Percentiles rank a stretch among this genome's conserved stretches.
Conservation (phyloP, 495 filamentous ascomycete genomes). For the Symbiotaphrina buchneri region DNA sequence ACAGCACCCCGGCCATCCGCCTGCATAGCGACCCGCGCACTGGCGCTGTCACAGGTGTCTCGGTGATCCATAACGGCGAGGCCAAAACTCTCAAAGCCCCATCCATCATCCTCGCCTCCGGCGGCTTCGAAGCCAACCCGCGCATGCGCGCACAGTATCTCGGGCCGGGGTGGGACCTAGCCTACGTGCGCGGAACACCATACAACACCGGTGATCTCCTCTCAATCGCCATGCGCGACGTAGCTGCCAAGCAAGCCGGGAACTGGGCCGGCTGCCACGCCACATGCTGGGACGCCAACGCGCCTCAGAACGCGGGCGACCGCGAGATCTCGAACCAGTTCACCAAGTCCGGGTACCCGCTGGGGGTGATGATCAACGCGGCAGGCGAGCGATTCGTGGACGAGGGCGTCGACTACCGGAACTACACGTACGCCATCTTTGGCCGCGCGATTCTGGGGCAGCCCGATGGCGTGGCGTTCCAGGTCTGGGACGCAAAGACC, state of each 20-base stretch:
- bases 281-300: constrained; percentile 37
- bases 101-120: constrained; percentile 30
- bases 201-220: constrained; percentile 35
- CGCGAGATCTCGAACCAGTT: constrained; percentile 33
- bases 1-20: constrained; percentile 17
- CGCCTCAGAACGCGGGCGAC: constrained; percentile 24
- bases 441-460: constrained; percentile 30
- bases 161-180: constrained; percentile 36
- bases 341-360: constrained; percentile 42
- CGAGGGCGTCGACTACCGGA: constrained; percentile 35
- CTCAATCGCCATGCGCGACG: constrained; percentile 22
- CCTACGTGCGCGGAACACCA: constrained; percentile 33
- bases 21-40: constrained; percentile 16
- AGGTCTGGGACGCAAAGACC: constrained; percentile 32
- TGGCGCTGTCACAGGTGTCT: constrained; percentile 16
- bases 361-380: constrained; percentile 36
- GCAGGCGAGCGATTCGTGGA: constrained; percentile 36
- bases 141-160: constrained; percentile 29
- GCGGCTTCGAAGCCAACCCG: constrained; percentile 37
- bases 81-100: constrained; percentile 12
- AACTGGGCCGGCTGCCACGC: constrained; percentile 40
- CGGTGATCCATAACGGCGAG: constrained; percentile 11
- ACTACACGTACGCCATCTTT: constrained; percentile 41
- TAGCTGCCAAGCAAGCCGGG: constrained; percentile 22
- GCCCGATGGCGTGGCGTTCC: constrained; percentile 30